Percentiles rank a stretch among this genome's conserved stretches.
Evolutionary conservation across 2,329 filamentous ascomycete genomes (phyloP).

Genomic region (Alternaria triticina): DNA sequence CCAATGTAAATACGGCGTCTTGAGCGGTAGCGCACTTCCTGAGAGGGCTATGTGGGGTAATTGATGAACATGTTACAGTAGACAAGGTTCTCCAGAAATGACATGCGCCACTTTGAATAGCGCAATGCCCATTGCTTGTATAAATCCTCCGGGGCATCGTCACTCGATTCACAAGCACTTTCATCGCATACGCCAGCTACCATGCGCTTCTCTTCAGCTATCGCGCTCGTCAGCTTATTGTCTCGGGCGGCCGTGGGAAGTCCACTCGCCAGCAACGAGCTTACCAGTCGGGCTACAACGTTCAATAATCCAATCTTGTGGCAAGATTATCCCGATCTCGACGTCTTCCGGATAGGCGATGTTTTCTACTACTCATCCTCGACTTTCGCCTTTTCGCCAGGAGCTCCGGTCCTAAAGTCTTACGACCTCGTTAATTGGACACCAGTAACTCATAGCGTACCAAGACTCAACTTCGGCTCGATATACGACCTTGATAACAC

Average conservation of each 20-base stretch:
- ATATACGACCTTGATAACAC: slow-evolving; percentile 57
- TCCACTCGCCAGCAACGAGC: not conserved
- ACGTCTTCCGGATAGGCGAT: slow-evolving; percentile 59
- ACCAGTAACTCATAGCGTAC: slow-evolving; percentile 49
- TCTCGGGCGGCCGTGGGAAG: not conserved
- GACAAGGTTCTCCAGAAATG: not conserved
- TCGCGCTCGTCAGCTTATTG: not conserved
- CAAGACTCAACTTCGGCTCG: slow-evolving; percentile 46
- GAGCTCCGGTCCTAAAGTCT: slow-evolving; percentile 63
- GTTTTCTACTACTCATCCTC: slow-evolving; percentile 63
- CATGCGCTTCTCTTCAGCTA: slow-evolving; percentile 8
- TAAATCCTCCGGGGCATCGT: not conserved
- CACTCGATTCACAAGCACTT: not conserved
- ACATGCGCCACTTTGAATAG: not conserved
- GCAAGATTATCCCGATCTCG: slow-evolving; percentile 62
- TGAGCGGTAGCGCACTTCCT: not conserved
- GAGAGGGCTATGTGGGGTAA: not conserved
- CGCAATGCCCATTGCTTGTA: not conserved
- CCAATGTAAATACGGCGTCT: slow-evolving; percentile 5
- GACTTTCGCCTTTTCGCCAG: slow-evolving; percentile 63
- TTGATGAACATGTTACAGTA: not conserved
- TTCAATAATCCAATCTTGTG: slow-evolving; percentile 63
- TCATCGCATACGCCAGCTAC: not conserved
- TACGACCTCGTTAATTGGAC: slow-evolving; percentile 62
- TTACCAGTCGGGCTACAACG: slow-evolving; percentile 17